Evolutionary conservation across 805 yeast species (phyloP), one percentile per base, ranked within the genome.

Genomic region (Clavispora asparagi): DNA sequence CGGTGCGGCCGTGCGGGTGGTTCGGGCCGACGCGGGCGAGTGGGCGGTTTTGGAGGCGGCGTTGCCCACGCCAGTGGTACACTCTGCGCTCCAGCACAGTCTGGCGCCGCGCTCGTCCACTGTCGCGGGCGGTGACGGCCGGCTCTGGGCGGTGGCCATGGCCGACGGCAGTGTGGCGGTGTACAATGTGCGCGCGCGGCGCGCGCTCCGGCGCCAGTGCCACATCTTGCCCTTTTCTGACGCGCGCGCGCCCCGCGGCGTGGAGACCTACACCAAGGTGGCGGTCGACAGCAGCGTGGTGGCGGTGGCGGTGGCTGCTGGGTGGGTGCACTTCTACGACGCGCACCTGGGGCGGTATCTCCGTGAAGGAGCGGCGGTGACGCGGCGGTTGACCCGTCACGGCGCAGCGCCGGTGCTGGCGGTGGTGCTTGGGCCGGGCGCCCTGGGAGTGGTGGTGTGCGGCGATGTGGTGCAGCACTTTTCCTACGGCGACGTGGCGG

Each of bases 91-190:
- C 23, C 37, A 33, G 25, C 36, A 16, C 19, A 8, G 36, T 23
- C n/a, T 2, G 13, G 25, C 13, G 25, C 12, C 37, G 25, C 23
- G 23, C 26, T n/a, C 37, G 37, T 6, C 13, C 37, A 7, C 37
- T 9, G 37, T 68, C 8, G 64, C 64, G 6, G 78, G 78, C 1
- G 58, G 61, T n/a, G 77, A 73, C 53, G 76, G 76, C 1, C 61
- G 68, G 13, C 54, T 68, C 26, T 65, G 57, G 45, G 74, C 67
- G 3, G 57, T 73, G 36, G 61, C 72, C 8, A 52, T 76, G 36
- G 62, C 63, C 31, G 70, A 71, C 30, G 74, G 74, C 14, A 58
- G 64, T 12, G 73, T 77, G 5, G 54, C 70, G 1, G 64, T 76
- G 1, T 62, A 76, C 62, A 71, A 77, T 48, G 61, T 75, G 2